Percentiles rank a stretch among this genome's conserved stretches.
These are phyloP conservation scores for Pachyrhizus erosus DNA, from an alignment of 306 rosid genomes.

Conservation along the genomic window DNA sequence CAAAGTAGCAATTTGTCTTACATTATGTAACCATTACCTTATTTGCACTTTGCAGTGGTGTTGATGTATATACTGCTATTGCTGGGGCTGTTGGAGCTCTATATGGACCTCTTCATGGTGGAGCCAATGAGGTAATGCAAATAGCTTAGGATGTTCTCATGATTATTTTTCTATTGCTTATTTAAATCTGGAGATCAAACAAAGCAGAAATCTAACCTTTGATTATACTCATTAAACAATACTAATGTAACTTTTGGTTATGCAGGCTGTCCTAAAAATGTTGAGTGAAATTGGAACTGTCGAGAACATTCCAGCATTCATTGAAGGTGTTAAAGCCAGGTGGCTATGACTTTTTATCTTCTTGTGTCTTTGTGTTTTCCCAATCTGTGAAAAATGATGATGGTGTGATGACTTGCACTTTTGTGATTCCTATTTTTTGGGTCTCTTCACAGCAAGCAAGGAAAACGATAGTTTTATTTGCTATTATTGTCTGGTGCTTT, in stretches of 20 bases:
- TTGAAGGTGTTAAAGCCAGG: conserved; percentile 93
- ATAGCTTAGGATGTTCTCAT: not conserved
- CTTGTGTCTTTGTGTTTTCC: not conserved
- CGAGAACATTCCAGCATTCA: conserved; percentile 85
- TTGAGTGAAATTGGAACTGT: conserved; percentile 80
- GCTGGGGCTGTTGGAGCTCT: conserved; percentile 90
- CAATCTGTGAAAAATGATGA: not conserved
- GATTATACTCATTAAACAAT: not conserved
- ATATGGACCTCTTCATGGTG: conserved; percentile 94
- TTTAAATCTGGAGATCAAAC: not conserved
- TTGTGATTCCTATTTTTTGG: conserved; percentile 7
- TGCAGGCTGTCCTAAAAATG: conserved; percentile 90
- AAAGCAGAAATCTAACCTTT: not conserved
- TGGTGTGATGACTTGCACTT: conserved; percentile 5
- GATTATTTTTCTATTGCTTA: not conserved
- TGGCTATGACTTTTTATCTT: conserved; percentile 32
- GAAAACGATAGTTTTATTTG: conserved; percentile 15
- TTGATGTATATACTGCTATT: conserved; percentile 90
- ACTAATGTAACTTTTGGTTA: conserved; percentile 36
- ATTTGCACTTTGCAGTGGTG: conserved; percentile 62
- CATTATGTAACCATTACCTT: conserved; percentile 25
- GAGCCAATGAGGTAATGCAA: conserved; percentile 82
- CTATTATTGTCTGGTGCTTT: conserved; percentile 16
- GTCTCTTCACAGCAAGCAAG: not conserved
- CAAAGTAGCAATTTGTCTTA: conserved; percentile 3